These are phyloP conservation scores for Escovopsis sp. DNA, from an alignment of 2,329 filamentous ascomycete genomes.

Conservation along the genomic window DNA sequence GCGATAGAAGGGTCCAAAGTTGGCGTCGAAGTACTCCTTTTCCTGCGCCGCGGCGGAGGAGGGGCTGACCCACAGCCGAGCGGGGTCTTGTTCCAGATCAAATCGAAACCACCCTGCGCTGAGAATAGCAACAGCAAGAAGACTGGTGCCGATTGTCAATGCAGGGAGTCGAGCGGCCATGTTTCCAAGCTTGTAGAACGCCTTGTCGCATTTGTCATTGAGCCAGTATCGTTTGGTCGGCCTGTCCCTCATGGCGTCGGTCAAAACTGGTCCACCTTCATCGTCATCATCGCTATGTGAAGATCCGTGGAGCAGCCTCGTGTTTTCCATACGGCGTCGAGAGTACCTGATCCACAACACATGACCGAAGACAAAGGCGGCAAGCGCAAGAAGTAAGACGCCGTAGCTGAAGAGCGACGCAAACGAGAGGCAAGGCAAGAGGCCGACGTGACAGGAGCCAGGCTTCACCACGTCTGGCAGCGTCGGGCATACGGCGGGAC, in stretches of 20 bases:
- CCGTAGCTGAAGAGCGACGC: slow-evolving; percentile 79
- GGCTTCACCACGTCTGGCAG: slow-evolving; percentile 60
- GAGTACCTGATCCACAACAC: slow-evolving; percentile 61
- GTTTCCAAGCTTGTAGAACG: slow-evolving; percentile 70
- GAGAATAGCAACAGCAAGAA: slow-evolving; percentile 63
- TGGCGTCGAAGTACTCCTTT: slow-evolving; percentile 83
- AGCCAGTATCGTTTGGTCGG: slow-evolving; percentile 68
- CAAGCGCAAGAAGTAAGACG: slow-evolving; percentile 53
- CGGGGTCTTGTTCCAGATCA: slow-evolving; percentile 78
- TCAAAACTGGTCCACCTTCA: slow-evolving; percentile 65
- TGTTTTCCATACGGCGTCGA: slow-evolving; percentile 61
- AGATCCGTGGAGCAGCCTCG: slow-evolving; percentile 76
- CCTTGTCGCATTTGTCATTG: slow-evolving; percentile 67
- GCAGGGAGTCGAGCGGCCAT: slow-evolving; percentile 70
- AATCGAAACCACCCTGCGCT: slow-evolving; percentile 84
- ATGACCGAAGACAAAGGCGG: slow-evolving; percentile 55
- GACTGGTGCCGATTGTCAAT: slow-evolving; percentile 62
- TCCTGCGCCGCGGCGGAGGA: slow-evolving; percentile 81
- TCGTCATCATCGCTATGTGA: slow-evolving; percentile 84
- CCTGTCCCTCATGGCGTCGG: slow-evolving; percentile 61
- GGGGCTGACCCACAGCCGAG: slow-evolving; percentile 91
- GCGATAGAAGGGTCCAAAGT: slow-evolving; percentile 92
- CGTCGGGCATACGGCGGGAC: slow-evolving; percentile 68
- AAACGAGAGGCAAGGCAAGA: slow-evolving; percentile 87
- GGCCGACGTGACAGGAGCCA: slow-evolving; percentile 66